Evolutionary conservation across 768 basidiomycete genomes (phyloP).

Genomic region (Phylloporus sp.): DNA sequence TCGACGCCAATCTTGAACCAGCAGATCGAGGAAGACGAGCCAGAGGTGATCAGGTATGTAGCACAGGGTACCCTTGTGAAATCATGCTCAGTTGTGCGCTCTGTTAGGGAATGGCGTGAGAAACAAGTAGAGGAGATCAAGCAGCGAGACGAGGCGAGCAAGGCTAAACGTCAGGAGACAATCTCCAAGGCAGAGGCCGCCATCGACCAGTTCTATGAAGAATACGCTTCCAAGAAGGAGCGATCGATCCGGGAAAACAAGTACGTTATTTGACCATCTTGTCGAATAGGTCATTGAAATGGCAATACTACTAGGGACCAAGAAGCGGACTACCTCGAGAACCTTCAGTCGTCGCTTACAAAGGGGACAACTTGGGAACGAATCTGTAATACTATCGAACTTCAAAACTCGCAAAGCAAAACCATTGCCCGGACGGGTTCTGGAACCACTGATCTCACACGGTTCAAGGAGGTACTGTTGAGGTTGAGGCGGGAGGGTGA

Average conservation of each 20-base stretch:
- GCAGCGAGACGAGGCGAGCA: conserved; percentile 76
- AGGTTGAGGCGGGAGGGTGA: conserved; percentile 88
- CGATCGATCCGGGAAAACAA: conserved; percentile 93
- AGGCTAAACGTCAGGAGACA: conserved; percentile 74
- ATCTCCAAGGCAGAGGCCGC: conserved; percentile 79
- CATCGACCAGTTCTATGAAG: conserved; percentile 89
- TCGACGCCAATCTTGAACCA: conserved; percentile 74
- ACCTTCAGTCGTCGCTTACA: conserved; percentile 72
- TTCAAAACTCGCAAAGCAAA: conserved; percentile 97
- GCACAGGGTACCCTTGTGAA: too few relatives aligned
- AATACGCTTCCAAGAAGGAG: conserved; percentile 86
- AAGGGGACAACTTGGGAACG: conserved; percentile 95
- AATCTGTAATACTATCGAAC: conserved; percentile 78
- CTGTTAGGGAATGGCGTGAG: conserved; percentile 79
- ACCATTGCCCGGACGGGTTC: conserved; percentile 83
- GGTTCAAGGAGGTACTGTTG: conserved; percentile 92
- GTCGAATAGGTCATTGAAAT: neutral
- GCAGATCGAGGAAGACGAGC: conserved; percentile 71
- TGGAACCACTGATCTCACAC: conserved; percentile 82
- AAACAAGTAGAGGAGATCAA: conserved; percentile 82
- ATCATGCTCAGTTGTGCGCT: neutral
- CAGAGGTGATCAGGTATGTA: conserved; percentile 77
- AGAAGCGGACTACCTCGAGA: conserved; percentile 74
- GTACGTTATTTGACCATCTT: conserved; percentile 36
- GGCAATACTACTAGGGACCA: conserved; percentile 58